These are phyloP conservation scores for Saturnispora bothae DNA, from an alignment of 805 yeast genomes.

Conservation along the genomic window DNA sequence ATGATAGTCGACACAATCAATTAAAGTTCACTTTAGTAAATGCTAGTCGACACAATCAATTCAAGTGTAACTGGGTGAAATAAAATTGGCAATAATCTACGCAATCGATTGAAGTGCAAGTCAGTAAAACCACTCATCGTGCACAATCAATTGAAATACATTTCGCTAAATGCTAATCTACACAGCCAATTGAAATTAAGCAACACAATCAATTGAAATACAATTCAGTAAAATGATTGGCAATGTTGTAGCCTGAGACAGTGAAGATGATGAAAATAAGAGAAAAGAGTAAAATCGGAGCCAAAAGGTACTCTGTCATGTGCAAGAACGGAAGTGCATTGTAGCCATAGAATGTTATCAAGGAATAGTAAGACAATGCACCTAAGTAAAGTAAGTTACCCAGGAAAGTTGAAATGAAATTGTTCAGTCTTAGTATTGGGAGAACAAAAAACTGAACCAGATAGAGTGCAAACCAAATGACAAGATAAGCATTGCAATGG, in stretches of 20 bases:
- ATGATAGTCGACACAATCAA: too few relatives aligned
- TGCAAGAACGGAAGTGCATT: constrained; percentile 59
- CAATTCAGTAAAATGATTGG: constrained; percentile 46
- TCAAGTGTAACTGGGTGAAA: too few relatives aligned
- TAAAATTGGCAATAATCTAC: too few relatives aligned
- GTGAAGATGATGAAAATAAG: constrained; percentile 49
- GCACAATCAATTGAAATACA: too few relatives aligned
- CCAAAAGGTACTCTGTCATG: constrained; percentile 48
- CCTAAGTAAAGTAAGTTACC: constrained; percentile 74
- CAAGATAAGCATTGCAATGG: constrained; percentile 81
- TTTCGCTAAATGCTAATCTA: too few relatives aligned
- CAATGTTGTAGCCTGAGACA: constrained; percentile 61
- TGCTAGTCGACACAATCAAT: too few relatives aligned
- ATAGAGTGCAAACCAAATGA: constrained; percentile 69
- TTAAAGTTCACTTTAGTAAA: too few relatives aligned
- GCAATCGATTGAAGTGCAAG: too few relatives aligned
- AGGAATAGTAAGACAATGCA: constrained; percentile 64
- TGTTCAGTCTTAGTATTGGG: constrained; percentile 58
- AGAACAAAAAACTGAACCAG: constrained; percentile 63
- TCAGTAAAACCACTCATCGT: too few relatives aligned
- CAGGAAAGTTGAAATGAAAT: constrained; percentile 55
- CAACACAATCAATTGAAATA: constrained; percentile 25
- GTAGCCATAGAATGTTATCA: constrained; percentile 84
- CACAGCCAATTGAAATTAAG: too few relatives aligned
- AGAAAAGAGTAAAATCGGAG: constrained; percentile 54